These are phyloP conservation scores for Saposhnikovia divaricata DNA, from an alignment of 129 eudicot genomes.

Conservation along the genomic window DNA sequence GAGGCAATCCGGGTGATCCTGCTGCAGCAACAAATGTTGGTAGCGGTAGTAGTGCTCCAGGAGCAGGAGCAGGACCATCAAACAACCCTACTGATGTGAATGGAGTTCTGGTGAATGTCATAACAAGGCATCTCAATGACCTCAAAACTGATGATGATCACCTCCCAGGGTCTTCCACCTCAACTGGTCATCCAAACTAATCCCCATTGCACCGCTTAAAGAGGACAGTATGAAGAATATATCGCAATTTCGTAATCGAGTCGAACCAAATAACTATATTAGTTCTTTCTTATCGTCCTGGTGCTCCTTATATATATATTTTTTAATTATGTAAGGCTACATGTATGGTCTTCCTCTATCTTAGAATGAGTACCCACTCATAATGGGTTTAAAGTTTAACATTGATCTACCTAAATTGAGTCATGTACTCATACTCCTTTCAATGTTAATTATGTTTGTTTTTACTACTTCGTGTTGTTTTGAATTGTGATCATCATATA, in stretches of 20 bases:
- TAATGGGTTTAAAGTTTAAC: too few relatives aligned
- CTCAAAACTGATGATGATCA: neutral
- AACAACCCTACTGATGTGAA: neutral
- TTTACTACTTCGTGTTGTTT: too few relatives aligned
- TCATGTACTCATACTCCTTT: neutral
- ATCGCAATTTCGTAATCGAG: neutral
- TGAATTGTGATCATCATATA: neutral
- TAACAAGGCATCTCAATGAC: constrained; percentile 1
- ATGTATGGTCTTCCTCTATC: neutral
- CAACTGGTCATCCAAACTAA: neutral
- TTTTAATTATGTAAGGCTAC: neutral
- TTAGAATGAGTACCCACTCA: neutral
- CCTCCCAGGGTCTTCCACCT: neutral
- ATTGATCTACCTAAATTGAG: too few relatives aligned
- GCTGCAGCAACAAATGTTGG: neutral
- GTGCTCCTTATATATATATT: neutral
- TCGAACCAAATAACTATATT: neutral
- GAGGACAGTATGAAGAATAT: neutral
- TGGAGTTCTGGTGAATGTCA: neutral
- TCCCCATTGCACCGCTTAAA: neutral
- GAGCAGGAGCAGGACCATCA: neutral
- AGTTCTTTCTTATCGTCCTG: neutral
- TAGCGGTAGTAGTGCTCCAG: neutral
- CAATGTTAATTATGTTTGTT: too few relatives aligned
- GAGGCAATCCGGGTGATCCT: neutral